Evolutionary conservation across 768 basidiomycete species (phyloP).

Genomic region (Peribolospora kevripleyi): DNA sequence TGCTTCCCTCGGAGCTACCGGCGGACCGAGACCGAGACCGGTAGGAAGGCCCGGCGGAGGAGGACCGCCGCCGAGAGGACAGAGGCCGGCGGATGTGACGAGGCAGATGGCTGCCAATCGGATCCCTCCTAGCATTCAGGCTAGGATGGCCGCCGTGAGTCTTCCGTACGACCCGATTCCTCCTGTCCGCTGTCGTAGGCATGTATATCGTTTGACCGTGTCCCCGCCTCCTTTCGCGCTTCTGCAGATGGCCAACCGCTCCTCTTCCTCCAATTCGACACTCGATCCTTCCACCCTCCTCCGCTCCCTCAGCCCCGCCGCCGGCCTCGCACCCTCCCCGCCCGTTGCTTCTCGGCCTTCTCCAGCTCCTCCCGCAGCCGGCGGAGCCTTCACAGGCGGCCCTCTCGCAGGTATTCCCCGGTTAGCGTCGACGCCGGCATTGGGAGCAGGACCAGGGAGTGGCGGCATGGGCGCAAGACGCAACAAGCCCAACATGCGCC

Average conservation of each 20-base stretch:
- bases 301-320: not conserved
- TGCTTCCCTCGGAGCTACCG: too few relatives aligned
- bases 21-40: too few relatives aligned
- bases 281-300: constrained; percentile 4
- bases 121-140: constrained; percentile 70
- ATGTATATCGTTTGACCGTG: not conserved
- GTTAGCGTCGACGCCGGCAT: constrained; percentile 4
- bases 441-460: constrained; percentile 10
- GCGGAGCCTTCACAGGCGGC: constrained; percentile 1
- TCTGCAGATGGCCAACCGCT: constrained; percentile 26
- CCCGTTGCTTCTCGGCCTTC: constrained; percentile 10
- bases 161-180: not conserved
- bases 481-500: constrained; percentile 32
- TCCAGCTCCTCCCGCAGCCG: constrained; percentile 4
- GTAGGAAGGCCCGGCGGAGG: too few relatives aligned
- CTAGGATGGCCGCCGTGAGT: constrained; percentile 75
- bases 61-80: constrained; percentile 8
- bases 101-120: too few relatives aligned
- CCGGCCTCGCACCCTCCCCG: not conserved
- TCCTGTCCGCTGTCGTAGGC: not conserved
- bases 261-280: constrained; percentile 20
- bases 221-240: constrained; percentile 9
- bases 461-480: constrained; percentile 24
- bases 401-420: not conserved
- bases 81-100: not conserved